Evolutionary conservation across 305 asterid genomes (phyloP).

Genomic region (Fraxinus baroniana): DNA sequence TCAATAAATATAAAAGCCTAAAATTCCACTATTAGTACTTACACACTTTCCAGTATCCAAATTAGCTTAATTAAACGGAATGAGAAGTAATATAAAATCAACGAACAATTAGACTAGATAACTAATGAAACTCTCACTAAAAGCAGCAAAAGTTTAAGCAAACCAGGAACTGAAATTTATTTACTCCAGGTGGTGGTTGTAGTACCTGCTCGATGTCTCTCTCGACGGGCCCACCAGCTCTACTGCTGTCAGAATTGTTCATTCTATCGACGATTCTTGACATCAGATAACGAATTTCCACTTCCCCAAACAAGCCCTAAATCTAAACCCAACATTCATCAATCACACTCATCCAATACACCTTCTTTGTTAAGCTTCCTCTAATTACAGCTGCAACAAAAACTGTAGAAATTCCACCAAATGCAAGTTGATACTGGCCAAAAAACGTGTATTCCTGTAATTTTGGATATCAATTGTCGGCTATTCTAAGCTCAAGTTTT

Average conservation of each 20-base stretch:
- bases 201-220: slow-evolving; percentile 58
- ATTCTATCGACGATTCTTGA: slow-evolving; percentile 50
- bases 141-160: slow-evolving; percentile 10
- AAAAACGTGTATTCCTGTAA: slow-evolving; percentile 15
- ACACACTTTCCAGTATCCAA: slow-evolving; percentile 7
- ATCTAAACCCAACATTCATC: slow-evolving; percentile 39
- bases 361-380: slow-evolving; percentile 19
- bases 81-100: slow-evolving; percentile 9
- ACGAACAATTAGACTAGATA: not conserved
- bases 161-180: not conserved
- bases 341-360: slow-evolving; percentile 23
- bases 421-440: slow-evolving; percentile 25
- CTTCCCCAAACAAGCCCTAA: slow-evolving; percentile 49
- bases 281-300: slow-evolving; percentile 33
- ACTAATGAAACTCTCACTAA: not conserved
- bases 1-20: not conserved
- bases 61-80: slow-evolving; percentile 18
- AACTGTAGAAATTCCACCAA: slow-evolving; percentile 29
- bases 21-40: not conserved
- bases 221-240: slow-evolving; percentile 57
- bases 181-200: not conserved
- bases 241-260: slow-evolving; percentile 46
- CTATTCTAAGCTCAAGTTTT: not conserved
- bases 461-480: slow-evolving; percentile 24
- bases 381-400: slow-evolving; percentile 13